Conservation (phyloP, 495 filamentous ascomycete genomes). For the Penicillium turbatum region DNA sequence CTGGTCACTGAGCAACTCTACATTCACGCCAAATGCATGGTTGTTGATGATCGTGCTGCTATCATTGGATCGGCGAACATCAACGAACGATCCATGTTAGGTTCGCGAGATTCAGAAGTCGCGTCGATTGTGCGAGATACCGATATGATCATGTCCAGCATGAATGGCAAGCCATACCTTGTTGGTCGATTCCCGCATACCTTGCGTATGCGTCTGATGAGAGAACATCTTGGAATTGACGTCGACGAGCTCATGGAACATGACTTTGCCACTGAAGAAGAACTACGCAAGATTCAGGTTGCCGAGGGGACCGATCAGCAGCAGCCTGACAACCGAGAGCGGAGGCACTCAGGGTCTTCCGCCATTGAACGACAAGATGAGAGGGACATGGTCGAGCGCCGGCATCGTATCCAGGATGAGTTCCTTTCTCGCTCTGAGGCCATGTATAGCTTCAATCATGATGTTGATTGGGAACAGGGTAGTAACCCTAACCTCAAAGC, state of each 20-base stretch:
- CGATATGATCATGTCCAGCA: conserved; percentile 87
- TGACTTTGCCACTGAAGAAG: conserved; percentile 52
- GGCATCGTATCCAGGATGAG: conserved; percentile 58
- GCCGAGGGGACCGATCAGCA: conserved; percentile 31
- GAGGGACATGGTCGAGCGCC: conserved; percentile 51
- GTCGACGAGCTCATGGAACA: conserved; percentile 87
- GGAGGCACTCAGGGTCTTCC: conserved; percentile 31
- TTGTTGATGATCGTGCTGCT: conserved; percentile 89
- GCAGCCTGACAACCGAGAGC: conserved; percentile 21
- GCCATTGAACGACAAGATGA: conserved; percentile 45
- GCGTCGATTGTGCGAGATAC: conserved; percentile 90
- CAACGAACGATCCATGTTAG: conserved; percentile 96
- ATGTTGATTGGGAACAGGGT: conserved; percentile 66
- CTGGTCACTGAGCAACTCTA: conserved; percentile 96
- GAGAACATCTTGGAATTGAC: conserved; percentile 93
- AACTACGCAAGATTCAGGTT: conserved; percentile 40
- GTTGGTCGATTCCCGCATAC: conserved; percentile 93
- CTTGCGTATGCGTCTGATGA: conserved; percentile 88
- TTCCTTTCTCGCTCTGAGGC: conserved; percentile 56
- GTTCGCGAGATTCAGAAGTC: conserved; percentile 84
- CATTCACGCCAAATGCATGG: conserved; percentile 96
- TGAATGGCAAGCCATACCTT: conserved; percentile 82
- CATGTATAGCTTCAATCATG: conserved; percentile 79
- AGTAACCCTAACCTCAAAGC: conserved; percentile 58
- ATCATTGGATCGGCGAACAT: conserved; percentile 99